Evolutionary conservation across 352 stramenopile species (phyloP).

Genomic region (Globisporangium abappressorium): DNA sequence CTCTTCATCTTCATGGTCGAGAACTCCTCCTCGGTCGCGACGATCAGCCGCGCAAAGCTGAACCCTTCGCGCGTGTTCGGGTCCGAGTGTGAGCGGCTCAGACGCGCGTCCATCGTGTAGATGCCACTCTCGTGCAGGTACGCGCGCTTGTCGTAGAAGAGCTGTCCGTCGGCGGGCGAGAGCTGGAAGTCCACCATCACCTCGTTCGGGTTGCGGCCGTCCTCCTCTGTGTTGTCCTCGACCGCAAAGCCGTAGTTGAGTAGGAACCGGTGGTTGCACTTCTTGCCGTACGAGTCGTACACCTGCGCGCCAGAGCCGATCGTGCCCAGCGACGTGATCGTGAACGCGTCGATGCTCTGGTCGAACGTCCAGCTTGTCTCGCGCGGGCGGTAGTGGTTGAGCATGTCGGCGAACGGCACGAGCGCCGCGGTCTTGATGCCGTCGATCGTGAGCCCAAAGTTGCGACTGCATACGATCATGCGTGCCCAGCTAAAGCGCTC

Average conservation of each 20-base stretch:
- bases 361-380: conserved; percentile 96
- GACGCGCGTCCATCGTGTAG: conserved; percentile 83
- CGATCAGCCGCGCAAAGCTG: conserved; percentile 82
- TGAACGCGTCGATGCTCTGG: conserved; percentile 81
- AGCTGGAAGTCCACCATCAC: conserved; percentile 89
- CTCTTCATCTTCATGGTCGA: conserved; percentile 78
- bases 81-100: conserved; percentile 84
- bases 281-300: conserved; percentile 99
- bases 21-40: conserved; percentile 83
- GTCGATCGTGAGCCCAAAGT: conserved; percentile 98
- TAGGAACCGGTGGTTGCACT: conserved; percentile 99
- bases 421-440: conserved; percentile 96
- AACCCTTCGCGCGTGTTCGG: conserved; percentile 84
- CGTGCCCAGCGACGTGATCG: conserved; percentile 85
- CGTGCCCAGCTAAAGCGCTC: conserved; percentile 98
- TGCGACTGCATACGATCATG: conserved; percentile 98
- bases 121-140: conserved; percentile 86
- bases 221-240: conserved; percentile 97
- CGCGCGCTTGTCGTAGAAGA: conserved; percentile 83
- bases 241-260: conserved; percentile 99
- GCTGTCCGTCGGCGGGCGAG: conserved; percentile 48
- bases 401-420: conserved; percentile 99
- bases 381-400: conserved; percentile 98
- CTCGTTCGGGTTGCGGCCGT: conserved; percentile 98
- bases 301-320: conserved; percentile 90